A percentile compares a stretch with the other conserved stretches of the same genome.
Evolutionary conservation across 768 basidiomycete species (phyloP).

Genomic region (Agrocybe pediades): DNA sequence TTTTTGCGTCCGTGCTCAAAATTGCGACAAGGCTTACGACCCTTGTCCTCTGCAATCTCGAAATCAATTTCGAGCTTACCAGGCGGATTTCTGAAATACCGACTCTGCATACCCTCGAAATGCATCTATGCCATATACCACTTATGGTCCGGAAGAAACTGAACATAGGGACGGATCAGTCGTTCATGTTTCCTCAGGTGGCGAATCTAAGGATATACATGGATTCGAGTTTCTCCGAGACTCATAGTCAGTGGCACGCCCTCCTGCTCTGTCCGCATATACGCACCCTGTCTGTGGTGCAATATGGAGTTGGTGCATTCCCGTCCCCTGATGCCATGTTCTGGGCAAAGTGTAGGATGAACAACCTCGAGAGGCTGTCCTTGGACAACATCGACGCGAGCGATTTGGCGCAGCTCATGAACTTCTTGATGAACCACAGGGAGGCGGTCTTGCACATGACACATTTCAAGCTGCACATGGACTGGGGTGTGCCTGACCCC

Average conservation of each 20-base stretch:
- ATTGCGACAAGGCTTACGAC: constrained; percentile 14
- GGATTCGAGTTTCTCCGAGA: constrained; percentile 22
- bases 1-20: constrained; percentile 15
- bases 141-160: constrained; percentile 12
- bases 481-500: constrained; percentile 22
- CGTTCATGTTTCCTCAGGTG: constrained; percentile 12
- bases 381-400: constrained; percentile 20
- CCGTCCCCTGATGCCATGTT: constrained; percentile 13
- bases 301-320: constrained; percentile 14
- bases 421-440: constrained; percentile 7
- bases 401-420: constrained; percentile 14
- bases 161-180: constrained; percentile 1
- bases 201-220: constrained; percentile 20
- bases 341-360: constrained; percentile 18
- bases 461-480: constrained; percentile 28
- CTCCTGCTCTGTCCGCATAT: constrained; percentile 22
- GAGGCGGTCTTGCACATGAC: constrained; percentile 15
- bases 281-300: constrained; percentile 21
- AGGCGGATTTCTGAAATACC: constrained; percentile 16
- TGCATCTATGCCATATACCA: constrained; percentile 20
- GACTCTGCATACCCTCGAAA: constrained; percentile 22
- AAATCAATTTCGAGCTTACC: constrained; percentile 15
- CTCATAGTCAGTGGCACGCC: constrained; percentile 23
- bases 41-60: constrained; percentile 19
- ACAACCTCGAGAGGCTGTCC: constrained; percentile 22